These are phyloP conservation scores for Colletotrichum sp. DNA, from an alignment of 2,329 filamentous ascomycete genomes.

Conservation along the genomic window DNA sequence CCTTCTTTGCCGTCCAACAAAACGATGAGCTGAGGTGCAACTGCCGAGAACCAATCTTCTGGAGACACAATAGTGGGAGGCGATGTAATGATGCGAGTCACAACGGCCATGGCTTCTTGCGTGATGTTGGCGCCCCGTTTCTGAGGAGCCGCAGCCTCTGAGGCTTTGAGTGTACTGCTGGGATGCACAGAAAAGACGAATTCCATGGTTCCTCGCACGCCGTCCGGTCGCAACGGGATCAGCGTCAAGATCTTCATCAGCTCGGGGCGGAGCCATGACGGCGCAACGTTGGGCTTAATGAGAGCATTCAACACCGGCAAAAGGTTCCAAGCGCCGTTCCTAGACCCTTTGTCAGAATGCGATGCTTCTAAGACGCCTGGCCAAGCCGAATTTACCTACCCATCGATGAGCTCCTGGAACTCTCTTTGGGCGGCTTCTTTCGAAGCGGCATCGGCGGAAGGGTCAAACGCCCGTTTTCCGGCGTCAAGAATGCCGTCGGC, in stretches of 20 bases:
- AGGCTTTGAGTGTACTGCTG: conserved; percentile 45
- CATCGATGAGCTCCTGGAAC: conserved; percentile 54
- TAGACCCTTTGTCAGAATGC: conserved; percentile 8
- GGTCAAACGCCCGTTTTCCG: conserved; percentile 56
- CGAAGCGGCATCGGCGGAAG: conserved; percentile 37
- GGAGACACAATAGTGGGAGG: conserved; percentile 60
- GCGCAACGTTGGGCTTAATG: conserved; percentile 64
- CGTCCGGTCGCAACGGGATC: conserved; percentile 65
- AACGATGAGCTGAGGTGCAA: conserved; percentile 65
- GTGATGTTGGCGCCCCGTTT: conserved; percentile 69
- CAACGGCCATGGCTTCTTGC: conserved; percentile 70
- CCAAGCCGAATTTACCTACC: conserved; percentile 36
- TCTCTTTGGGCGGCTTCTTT: conserved; percentile 39
- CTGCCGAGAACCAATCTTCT: conserved; percentile 63
- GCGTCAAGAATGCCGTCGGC: conserved; percentile 40
- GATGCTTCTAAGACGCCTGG: conserved; percentile 23
- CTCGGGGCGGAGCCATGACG: conserved; percentile 63
- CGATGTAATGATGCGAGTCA: conserved; percentile 64
- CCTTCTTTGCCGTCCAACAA: conserved; percentile 68
- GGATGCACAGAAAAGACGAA: conserved; percentile 75
- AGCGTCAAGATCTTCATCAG: conserved; percentile 63
- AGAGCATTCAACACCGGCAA: conserved; percentile 67
- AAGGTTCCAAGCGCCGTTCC: conserved; percentile 53
- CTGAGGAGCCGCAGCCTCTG: conserved; percentile 49
- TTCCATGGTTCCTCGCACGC: conserved; percentile 71